Evolutionary conservation across 371 early-diverging fungal species (phyloP).

Genomic region (Smittium culicis): DNA sequence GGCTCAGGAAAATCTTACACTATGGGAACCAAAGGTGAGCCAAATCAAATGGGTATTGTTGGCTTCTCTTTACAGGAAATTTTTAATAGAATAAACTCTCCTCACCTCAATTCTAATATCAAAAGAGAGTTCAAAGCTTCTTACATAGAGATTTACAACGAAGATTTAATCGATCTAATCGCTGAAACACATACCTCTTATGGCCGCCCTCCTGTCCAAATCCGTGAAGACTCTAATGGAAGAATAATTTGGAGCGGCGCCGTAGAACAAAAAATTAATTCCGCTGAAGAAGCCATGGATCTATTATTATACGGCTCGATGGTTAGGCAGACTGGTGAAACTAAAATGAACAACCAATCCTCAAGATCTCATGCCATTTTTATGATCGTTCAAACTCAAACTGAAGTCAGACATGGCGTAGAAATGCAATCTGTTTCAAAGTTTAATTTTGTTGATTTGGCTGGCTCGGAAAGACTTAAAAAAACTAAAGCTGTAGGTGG

Average conservation of each 20-base stretch:
- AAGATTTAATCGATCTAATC: conserved; percentile 82
- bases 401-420: conserved; percentile 31
- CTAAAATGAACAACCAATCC: conserved; percentile 93
- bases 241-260: conserved; percentile 81
- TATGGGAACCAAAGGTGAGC: conserved; percentile 62
- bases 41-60: conserved; percentile 6
- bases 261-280: conserved; percentile 60
- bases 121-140: conserved; percentile 48
- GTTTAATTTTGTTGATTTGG: conserved; percentile 99
- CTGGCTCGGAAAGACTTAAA: conserved; percentile 97
- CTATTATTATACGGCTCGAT: conserved; percentile 63
- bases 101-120: conserved; percentile 16
- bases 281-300: conserved; percentile 63
- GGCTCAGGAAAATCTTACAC: conserved; percentile 98
- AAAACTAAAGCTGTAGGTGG: conserved; percentile 89
- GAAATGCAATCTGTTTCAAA: conserved; percentile 61
- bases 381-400: conserved; percentile 69
- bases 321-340: conserved; percentile 81
- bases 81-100: conserved; percentile 13
- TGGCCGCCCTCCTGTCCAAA: conserved; percentile 50
- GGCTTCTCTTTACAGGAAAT: conserved; percentile 9
- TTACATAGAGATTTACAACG: conserved; percentile 96
- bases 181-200: conserved; percentile 42
- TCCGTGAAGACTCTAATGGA: conserved; percentile 85
- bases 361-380: conserved; percentile 98